Evolutionary conservation across 2,329 filamentous ascomycete genomes (phyloP), one percentile per base, ranked within the genome.

Genomic region (Aspergillus pseudoterreus): DNA sequence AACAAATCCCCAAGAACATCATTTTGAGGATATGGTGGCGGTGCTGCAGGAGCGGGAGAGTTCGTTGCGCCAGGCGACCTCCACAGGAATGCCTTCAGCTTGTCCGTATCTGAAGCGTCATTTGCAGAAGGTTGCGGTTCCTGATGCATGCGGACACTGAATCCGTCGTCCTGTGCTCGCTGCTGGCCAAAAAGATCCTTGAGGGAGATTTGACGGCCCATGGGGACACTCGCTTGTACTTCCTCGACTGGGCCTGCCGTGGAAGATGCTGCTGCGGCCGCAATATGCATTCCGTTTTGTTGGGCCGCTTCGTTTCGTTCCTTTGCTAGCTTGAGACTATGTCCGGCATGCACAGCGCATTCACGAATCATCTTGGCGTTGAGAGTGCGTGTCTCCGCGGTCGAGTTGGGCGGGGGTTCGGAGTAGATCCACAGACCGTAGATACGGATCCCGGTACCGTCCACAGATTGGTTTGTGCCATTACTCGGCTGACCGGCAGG

Each of bases 351-450:
- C 22, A 72, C 68, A 4, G 82, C 82, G 56, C 80, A 79, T 41
- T 80, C 77, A 52, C 75, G 71, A 54, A 86, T 83, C 51, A 79
- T 72, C 50, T 75, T 70, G 30, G 78, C 80, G 32, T 80, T 79
- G 42, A 81, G 68, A 32, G 72, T 70, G 50, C 79, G 76, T 11
- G 71, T 73, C 41, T 78, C 73, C 12, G 77, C 76, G 3, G 81
- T 84, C 2, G 78, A 81, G 39, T 74, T 77, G 2, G 78, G 76
- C n/a, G 75, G 68, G 1, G 75, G 75, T 59, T 85, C 83, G n/a
- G 77, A 78, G 63, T 83, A 85, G 50, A 86, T 82, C 82, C 82
- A 86, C 11, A 86, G 67, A 6, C 83, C 83, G 63, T 81, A 83
- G 50, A 84, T 78, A 45, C 73, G 64, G 41, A 68, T 50, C 15